Conservation (phyloP, 768 basidiomycete species). For the Calvatia gigantea region DNA sequence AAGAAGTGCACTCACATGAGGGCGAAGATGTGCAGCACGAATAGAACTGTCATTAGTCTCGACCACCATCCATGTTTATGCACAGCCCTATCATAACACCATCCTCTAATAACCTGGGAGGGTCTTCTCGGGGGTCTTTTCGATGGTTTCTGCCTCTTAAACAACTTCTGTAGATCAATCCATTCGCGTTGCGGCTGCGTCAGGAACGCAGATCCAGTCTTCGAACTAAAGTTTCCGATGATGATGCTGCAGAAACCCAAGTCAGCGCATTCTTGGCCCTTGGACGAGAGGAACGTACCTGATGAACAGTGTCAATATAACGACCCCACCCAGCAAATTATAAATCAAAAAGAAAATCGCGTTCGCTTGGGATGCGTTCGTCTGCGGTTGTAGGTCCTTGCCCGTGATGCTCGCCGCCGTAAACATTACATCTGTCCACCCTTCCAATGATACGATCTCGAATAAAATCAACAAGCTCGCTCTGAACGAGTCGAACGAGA, state of each 20-base stretch:
- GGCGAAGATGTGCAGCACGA: constrained; percentile 75
- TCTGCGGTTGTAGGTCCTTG: constrained; percentile 60
- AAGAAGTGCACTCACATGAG: constrained; percentile 60
- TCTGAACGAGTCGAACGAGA: constrained; percentile 87
- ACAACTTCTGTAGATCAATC: constrained; percentile 89
- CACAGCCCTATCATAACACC: constrained; percentile 92
- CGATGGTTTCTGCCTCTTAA: constrained; percentile 83
- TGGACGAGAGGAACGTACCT: constrained; percentile 48
- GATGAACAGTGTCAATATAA: constrained; percentile 87
- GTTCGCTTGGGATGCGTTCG: constrained; percentile 74
- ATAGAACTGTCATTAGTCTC: constrained; percentile 71
- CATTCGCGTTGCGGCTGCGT: constrained; percentile 89
- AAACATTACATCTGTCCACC: constrained; percentile 93
- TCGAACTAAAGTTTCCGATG: constrained; percentile 87
- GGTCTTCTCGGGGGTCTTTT: constrained; percentile 72
- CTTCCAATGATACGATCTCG: constrained; percentile 94
- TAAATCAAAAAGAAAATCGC: constrained; percentile 91
- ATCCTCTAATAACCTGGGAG: constrained; percentile 50
- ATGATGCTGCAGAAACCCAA: constrained; percentile 64
- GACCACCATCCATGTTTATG: constrained; percentile 95
- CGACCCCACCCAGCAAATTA: constrained; percentile 86
- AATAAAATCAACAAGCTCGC: constrained; percentile 87
- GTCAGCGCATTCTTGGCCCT: constrained; percentile 10
- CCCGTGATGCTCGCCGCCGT: constrained; percentile 78
- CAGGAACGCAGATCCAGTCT: constrained; percentile 82